Evolutionary conservation across 441 rosid species (phyloP).

Genomic region (Eutrema salsugineum): DNA sequence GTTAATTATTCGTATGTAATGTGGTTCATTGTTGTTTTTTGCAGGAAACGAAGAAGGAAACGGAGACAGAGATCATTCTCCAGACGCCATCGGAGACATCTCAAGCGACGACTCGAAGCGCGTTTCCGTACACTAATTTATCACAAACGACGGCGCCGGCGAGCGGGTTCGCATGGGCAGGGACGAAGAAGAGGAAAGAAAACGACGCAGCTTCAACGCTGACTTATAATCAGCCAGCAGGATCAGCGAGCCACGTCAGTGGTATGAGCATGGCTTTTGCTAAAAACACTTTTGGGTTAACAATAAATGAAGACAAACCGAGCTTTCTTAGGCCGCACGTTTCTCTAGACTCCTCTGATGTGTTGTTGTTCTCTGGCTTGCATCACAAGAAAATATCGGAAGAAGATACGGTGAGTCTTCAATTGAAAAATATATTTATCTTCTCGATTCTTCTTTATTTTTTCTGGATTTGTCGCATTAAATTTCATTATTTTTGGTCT

Average conservation of each 20-base stretch:
- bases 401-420: slow-evolving; percentile 5
- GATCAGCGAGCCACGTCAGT: slow-evolving; percentile 53
- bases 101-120: slow-evolving; percentile 35
- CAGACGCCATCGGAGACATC: slow-evolving; percentile 45
- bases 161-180: slow-evolving; percentile 75
- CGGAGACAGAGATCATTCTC: slow-evolving; percentile 16
- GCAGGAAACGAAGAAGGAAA: slow-evolving; percentile 30
- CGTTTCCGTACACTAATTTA: slow-evolving; percentile 42
- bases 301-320: slow-evolving; percentile 28
- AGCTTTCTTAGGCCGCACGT: slow-evolving; percentile 24
- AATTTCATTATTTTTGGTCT: too few relatives aligned
- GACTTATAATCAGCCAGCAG: slow-evolving; percentile 45
- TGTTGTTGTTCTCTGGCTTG: slow-evolving; percentile 30
- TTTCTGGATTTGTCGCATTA: background rate
- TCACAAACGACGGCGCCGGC: slow-evolving; percentile 54
- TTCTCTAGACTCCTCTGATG: slow-evolving; percentile 36
- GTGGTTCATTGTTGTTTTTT: background rate
- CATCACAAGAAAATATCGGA: slow-evolving; percentile 17
- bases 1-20: background rate
- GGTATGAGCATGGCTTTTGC: slow-evolving; percentile 51
- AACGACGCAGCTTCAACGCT: slow-evolving; percentile 43
- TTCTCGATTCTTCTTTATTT: background rate
- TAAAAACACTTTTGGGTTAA: slow-evolving; percentile 33
- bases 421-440: too few relatives aligned
- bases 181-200: slow-evolving; percentile 52